These are phyloP conservation scores for Crucibulum laeve DNA, from an alignment of 768 basidiomycete species.

Conservation along the genomic window DNA sequence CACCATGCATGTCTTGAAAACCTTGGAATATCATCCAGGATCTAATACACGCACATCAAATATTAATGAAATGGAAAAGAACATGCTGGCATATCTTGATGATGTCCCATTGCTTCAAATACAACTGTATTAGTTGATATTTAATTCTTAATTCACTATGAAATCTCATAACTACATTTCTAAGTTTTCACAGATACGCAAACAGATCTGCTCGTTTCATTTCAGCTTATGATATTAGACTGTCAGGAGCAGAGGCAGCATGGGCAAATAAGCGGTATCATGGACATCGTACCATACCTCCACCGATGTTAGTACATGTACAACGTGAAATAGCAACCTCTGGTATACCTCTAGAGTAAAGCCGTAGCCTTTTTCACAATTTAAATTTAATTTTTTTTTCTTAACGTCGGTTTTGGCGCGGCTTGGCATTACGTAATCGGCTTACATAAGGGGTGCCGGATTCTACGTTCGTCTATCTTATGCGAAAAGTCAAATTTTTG, in stretches of 20 bases:
- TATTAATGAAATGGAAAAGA: background rate
- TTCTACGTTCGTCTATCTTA: no score
- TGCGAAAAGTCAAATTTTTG: no score
- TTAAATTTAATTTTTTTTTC: background rate
- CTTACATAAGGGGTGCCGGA: no score
- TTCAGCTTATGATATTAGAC: slow-evolving; percentile 6
- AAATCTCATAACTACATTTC: background rate
- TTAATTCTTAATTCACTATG: background rate
- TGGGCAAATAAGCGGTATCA: slow-evolving; percentile 8
- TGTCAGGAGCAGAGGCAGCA: slow-evolving; percentile 7
- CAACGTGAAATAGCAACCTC: background rate
- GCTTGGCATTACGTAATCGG: no score
- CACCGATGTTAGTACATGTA: background rate
- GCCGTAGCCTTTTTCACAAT: background rate
- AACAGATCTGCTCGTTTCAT: slow-evolving; percentile 8
- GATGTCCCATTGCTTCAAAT: background rate
- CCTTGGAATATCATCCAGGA: no score
- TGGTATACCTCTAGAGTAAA: background rate
- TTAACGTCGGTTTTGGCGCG: no score
- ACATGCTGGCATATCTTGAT: background rate
- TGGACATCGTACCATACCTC: slow-evolving; percentile 8
- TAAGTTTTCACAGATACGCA: no score
- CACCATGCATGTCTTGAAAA: no score
- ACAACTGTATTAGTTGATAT: background rate
- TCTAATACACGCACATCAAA: no score